A percentile compares a stretch with the other conserved stretches of the same genome.
phyloP scores from a whole-genome alignment of 2,329 filamentous ascomycete species.

The Aspergillus sojae region DNA sequence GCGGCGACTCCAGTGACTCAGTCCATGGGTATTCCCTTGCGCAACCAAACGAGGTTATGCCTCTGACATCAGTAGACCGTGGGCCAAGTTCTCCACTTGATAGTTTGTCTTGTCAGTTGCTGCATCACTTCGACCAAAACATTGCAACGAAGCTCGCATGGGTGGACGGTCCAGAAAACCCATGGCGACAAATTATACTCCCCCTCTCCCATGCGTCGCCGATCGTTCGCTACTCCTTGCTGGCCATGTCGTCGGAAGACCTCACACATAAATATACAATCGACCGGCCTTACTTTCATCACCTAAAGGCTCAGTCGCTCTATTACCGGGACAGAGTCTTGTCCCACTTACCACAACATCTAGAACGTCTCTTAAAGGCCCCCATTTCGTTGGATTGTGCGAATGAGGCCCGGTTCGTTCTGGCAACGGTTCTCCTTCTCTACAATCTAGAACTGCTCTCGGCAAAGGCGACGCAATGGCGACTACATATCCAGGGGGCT shows the following conservation, averaged over 20 bases:
- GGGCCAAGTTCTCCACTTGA: neutral
- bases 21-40: neutral
- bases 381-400: neutral
- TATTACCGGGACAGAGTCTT: conserved; percentile 17
- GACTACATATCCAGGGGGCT: conserved; percentile 28
- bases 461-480: conserved; percentile 24
- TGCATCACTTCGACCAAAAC: conserved; percentile 27
- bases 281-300: conserved; percentile 8
- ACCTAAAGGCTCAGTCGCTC: conserved; percentile 15
- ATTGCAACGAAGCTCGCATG: conserved; percentile 28
- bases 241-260: conserved; percentile 30
- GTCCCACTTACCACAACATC: conserved; percentile 13
- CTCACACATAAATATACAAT: conserved; percentile 16
- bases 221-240: conserved; percentile 26
- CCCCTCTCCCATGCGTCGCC: conserved; percentile 26
- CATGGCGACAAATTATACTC: conserved; percentile 29
- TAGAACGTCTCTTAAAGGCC: conserved; percentile 11
- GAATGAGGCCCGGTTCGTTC: conserved; percentile 11
- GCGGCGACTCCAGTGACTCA: neutral
- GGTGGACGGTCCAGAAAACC: conserved; percentile 29
- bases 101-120: conserved; percentile 13
- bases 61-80: neutral
- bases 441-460: conserved; percentile 30
- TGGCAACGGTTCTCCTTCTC: conserved; percentile 29
- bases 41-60: neutral